Conservation (phyloP, 305 asterid genomes). For the Salvia sclarea region DNA sequence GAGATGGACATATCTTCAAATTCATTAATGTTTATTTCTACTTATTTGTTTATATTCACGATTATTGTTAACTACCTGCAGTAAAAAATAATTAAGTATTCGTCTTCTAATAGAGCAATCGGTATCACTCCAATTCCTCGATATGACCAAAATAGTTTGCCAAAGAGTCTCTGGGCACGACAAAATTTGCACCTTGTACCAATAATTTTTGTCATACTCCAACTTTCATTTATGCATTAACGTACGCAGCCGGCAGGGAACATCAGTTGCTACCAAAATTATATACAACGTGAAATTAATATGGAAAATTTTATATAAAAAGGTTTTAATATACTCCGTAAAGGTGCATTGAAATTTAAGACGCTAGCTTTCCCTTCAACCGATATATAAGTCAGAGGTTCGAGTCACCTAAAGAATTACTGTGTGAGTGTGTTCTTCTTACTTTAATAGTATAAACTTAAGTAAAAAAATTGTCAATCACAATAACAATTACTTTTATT, state of each 20-base stretch:
- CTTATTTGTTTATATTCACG: neutral
- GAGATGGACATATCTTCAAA: constrained; percentile 6
- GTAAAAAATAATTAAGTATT: neutral
- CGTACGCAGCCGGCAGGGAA: neutral
- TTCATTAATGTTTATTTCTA: neutral
- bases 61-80: neutral
- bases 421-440: too few relatives aligned
- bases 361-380: too few relatives aligned
- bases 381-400: too few relatives aligned
- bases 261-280: too few relatives aligned
- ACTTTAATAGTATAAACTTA: too few relatives aligned
- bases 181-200: neutral
- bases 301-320: too few relatives aligned
- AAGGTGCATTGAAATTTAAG: too few relatives aligned
- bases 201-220: neutral
- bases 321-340: too few relatives aligned
- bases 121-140: neutral
- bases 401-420: too few relatives aligned
- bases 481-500: too few relatives aligned
- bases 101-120: constrained; percentile 17
- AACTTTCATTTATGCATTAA: neutral
- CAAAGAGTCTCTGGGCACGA: neutral
- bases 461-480: too few relatives aligned
- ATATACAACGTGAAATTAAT: too few relatives aligned
- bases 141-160: neutral